phyloP scores from a whole-genome alignment of 768 basidiomycete species.

The Leucosporidium yakuticum region DNA sequence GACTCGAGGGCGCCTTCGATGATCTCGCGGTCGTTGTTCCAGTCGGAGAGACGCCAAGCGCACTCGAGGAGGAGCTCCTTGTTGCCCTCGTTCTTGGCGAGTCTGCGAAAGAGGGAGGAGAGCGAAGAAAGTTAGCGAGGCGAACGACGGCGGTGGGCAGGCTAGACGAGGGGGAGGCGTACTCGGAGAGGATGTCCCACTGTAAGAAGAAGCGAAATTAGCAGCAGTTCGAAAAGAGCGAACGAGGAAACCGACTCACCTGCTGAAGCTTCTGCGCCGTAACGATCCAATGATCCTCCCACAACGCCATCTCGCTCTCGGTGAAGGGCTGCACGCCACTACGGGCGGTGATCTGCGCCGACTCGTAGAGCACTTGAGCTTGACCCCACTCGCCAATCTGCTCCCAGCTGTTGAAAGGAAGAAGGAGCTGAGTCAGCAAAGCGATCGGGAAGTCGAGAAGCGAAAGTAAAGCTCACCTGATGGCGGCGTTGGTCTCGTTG shows the following conservation, averaged over 20 bases:
- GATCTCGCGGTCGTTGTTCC: slow-evolving; percentile 61
- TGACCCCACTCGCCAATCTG: slow-evolving; percentile 97
- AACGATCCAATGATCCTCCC: slow-evolving; percentile 99
- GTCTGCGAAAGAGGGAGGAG: slow-evolving; percentile 30
- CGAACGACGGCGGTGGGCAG: no score
- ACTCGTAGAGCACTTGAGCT: slow-evolving; percentile 73
- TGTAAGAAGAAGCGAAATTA: slow-evolving; percentile 40
- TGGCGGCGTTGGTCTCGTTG: slow-evolving; percentile 68
- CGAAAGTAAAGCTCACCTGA: slow-evolving; percentile 20
- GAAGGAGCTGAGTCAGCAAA: slow-evolving; percentile 49
- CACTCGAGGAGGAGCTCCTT: slow-evolving; percentile 88
- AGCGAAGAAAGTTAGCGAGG: background rate
- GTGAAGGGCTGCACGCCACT: slow-evolving; percentile 77
- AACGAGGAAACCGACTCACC: slow-evolving; percentile 15
- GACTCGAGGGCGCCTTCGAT: slow-evolving; percentile 72
- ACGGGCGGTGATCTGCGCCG: slow-evolving; percentile 77
- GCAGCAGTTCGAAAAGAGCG: background rate
- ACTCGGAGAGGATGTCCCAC: slow-evolving; percentile 89
- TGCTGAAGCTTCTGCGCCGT: slow-evolving; percentile 89
- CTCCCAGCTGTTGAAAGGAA: slow-evolving; percentile 58
- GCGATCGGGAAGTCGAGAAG: background rate
- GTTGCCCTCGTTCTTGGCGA: slow-evolving; percentile 81
- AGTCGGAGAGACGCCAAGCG: slow-evolving; percentile 87
- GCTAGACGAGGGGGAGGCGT: background rate
- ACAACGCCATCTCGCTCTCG: slow-evolving; percentile 91